Evolutionary conservation across 805 yeast genomes (phyloP).

Genomic region (Candida ovalis): DNA sequence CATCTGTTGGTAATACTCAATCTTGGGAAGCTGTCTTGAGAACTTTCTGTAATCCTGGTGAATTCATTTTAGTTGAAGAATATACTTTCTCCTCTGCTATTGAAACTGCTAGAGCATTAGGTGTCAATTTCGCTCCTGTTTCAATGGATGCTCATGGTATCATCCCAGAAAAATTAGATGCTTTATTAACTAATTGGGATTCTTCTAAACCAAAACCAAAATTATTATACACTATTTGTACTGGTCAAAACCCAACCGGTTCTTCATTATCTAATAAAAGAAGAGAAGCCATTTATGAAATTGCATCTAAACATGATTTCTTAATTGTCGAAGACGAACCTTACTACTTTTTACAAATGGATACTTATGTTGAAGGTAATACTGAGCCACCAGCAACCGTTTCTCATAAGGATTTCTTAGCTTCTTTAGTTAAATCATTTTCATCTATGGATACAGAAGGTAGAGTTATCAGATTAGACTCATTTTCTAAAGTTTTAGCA

Average conservation of each 20-base stretch:
- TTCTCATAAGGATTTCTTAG: constrained; percentile 61
- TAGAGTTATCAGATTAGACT: constrained; percentile 83
- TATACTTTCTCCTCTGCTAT: constrained; percentile 72
- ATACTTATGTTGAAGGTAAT: constrained; percentile 50
- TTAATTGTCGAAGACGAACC: constrained; percentile 94
- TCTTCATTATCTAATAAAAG: constrained; percentile 74
- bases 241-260: constrained; percentile 99
- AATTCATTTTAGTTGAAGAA: constrained; percentile 73
- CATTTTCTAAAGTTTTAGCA: constrained; percentile 87
- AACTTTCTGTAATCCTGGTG: constrained; percentile 55
- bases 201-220: constrained; percentile 62
- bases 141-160: constrained; percentile 65
- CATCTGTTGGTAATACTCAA: constrained; percentile 86
- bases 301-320: constrained; percentile 84
- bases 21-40: constrained; percentile 83
- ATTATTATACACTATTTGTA: constrained; percentile 83
- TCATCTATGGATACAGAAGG: constrained; percentile 81
- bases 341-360: constrained; percentile 95
- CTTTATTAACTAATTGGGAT: constrained; percentile 59
- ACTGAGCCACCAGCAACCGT: constrained; percentile 23
- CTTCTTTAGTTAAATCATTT: constrained; percentile 71
- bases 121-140: constrained; percentile 61
- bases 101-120: constrained; percentile 61
- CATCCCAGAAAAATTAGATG: constrained; percentile 52
- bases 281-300: constrained; percentile 67